Base-by-base conservation (phyloP, 495 filamentous ascomycete species). In the Geopyxis carbonaria region DNA sequence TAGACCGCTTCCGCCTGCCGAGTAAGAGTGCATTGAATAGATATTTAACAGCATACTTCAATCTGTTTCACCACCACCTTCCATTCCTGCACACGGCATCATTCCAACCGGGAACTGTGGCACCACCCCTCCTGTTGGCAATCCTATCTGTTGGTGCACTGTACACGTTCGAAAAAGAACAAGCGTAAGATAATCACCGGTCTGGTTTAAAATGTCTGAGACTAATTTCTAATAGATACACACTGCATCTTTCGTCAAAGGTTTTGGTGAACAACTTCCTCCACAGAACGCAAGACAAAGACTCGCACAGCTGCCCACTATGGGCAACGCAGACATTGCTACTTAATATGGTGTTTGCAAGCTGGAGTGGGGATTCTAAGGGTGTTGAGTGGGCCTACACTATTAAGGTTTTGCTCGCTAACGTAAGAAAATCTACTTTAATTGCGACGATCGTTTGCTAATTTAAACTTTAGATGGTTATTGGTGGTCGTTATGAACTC, bases 371-470 rank as follows among this genome's bases (percentile, higher is more conserved):
- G 45, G 89, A 95, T 57, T 72, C 89, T 10, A 95, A 95, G 61
- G 91, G 91, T 16, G 68, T 97, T 5, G 89, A 97, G 59, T 97
- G 87, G 87, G 86, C 89, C 16, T 93, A 86, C 57, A 94, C 89
- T 1, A 94, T 95, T 60, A 95, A 94, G 71, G 87, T 83, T 65
- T 65, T 95, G 9, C 73, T 97, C 18, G 83, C 86, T 47, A 94
- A 94, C 56, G 69, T 70, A 59, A 59, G 64, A 50, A 24, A 22
- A 13, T 22, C n/a, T 16, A 18, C 11, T 37, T 22, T 23, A 22
- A 13, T 22, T 10, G 31, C 14, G 31, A 3, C 10, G 31, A 29
- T 13, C 31, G 8, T 34, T 2, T 43, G 21, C 43, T 55, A 55
- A 55, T 31, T 19, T 10, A 2, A 15, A 10, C 31, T 3, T 18